Conservation (phyloP, 176 grass and related monocot species). For the Oryza nivara region DNA sequence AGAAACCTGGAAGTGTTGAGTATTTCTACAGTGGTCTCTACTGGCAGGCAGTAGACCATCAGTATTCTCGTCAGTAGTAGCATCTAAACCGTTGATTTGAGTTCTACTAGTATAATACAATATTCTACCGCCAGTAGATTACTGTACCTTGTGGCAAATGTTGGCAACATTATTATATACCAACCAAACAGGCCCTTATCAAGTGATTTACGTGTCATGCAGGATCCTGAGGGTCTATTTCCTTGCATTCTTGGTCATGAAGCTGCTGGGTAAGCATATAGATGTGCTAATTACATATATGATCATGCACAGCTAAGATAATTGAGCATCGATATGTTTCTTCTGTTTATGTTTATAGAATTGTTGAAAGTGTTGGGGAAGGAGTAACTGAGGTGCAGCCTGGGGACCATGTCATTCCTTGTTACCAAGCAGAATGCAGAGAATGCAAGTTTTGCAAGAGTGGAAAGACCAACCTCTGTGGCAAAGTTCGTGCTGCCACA, state of each 20-base stretch:
- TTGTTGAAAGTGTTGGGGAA: slow-evolving; percentile 97
- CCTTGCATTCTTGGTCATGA: slow-evolving; percentile 99
- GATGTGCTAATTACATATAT: not conserved
- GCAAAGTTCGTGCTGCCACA: slow-evolving; percentile 86
- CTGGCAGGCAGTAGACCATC: too few species aligned
- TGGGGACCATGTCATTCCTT: slow-evolving; percentile 98
- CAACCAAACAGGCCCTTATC: not conserved
- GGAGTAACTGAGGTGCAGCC: slow-evolving; percentile 89
- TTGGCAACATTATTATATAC: not conserved
- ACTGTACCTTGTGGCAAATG: not conserved
- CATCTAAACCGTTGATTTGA: too few species aligned
- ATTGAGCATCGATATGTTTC: not conserved
- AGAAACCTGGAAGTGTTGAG: not conserved
- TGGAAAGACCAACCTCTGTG: slow-evolving; percentile 96
- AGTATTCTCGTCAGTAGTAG: too few species aligned
- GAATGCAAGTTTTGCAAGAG: slow-evolving; percentile 97
- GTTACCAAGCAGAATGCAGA: slow-evolving; percentile 93
- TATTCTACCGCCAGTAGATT: not conserved
- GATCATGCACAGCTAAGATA: not conserved
- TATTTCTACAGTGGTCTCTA: too few species aligned
- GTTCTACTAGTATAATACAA: too few species aligned
- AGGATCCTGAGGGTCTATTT: slow-evolving; percentile 99
- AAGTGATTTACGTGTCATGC: slow-evolving; percentile 31
- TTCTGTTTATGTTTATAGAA: slow-evolving; percentile 31
- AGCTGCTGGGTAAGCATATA: slow-evolving; percentile 75